These are phyloP conservation scores for Hymenotorrendiella dingleyae DNA, from an alignment of 2,329 filamentous ascomycete genomes.

Conservation along the genomic window DNA sequence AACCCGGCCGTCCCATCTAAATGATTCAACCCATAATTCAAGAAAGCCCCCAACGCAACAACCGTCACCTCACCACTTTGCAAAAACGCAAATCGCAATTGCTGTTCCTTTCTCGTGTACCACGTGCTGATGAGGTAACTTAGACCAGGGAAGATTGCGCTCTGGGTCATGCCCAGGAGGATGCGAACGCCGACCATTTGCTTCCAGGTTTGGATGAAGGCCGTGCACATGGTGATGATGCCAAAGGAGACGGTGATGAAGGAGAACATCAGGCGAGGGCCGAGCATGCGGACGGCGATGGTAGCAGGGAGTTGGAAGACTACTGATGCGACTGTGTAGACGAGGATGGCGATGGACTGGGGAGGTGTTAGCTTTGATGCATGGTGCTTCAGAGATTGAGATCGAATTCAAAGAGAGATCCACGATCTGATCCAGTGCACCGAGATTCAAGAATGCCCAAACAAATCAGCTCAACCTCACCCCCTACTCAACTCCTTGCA, in stretches of 20 bases:
- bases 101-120: conserved; percentile 30
- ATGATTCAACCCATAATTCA: conserved; percentile 61
- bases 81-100: conserved; percentile 58
- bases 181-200: conserved; percentile 65
- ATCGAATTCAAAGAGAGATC: too few species aligned
- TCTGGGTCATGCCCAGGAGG: conserved; percentile 59
- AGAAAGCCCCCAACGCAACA: conserved; percentile 33
- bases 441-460: neutral
- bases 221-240: conserved; percentile 58
- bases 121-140: conserved; percentile 41
- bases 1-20: conserved; percentile 48
- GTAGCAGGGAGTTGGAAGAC: conserved; percentile 64
- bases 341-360: conserved; percentile 64
- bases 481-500: neutral
- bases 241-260: conserved; percentile 51
- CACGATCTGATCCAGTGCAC: too few species aligned
- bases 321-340: conserved; percentile 64
- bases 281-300: conserved; percentile 57
- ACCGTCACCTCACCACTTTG: conserved; percentile 59
- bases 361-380: too few species aligned
- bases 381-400: too few species aligned
- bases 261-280: conserved; percentile 58
- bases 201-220: conserved; percentile 60
- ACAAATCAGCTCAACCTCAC: neutral
- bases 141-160: conserved; percentile 46